phyloP scores from a whole-genome alignment of 768 basidiomycete species.

The Agrocybe chaxingu region DNA sequence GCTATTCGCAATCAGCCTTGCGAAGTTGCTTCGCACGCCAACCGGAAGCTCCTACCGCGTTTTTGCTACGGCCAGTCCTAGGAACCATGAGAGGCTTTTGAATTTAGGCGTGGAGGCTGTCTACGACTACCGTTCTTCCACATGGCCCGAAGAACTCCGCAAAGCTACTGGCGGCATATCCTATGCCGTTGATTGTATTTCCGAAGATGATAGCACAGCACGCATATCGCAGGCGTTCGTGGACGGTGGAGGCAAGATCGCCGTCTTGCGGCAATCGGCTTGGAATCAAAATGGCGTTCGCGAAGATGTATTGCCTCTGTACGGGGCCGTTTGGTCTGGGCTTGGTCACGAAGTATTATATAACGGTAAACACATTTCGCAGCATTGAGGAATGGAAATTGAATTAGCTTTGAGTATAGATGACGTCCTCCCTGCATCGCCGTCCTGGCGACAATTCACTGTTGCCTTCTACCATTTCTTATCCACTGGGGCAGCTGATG shows the following conservation, averaged over 20 bases:
- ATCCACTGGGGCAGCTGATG: conserved; percentile 18
- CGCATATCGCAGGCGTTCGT: conserved; percentile 26
- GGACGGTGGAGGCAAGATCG: conserved; percentile 25
- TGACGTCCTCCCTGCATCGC: conserved; percentile 18
- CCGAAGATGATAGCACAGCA: conserved; percentile 26
- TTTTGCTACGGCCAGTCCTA: conserved; percentile 28
- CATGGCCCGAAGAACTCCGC: conserved; percentile 27
- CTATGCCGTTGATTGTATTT: conserved; percentile 31
- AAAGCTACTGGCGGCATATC: conserved; percentile 25
- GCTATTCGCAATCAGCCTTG: conserved; percentile 26
- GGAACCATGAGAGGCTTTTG: conserved; percentile 23
- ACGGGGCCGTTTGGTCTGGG: conserved; percentile 30
- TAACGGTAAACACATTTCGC: conserved; percentile 18
- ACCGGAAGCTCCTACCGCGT: conserved; percentile 22
- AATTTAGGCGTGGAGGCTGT: conserved; percentile 27
- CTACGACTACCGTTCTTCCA: conserved; percentile 27
- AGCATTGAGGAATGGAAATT: not conserved
- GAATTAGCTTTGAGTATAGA: conserved; percentile 7
- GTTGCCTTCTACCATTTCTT: conserved; percentile 29
- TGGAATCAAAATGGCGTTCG: conserved; percentile 24
- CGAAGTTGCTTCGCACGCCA: conserved; percentile 20
- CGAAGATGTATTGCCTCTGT: conserved; percentile 22
- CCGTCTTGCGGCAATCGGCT: conserved; percentile 23
- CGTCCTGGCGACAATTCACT: conserved; percentile 24
- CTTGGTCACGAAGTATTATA: conserved; percentile 29